Base-by-base conservation (phyloP, 2,329 filamentous ascomycete species). In the Grosmannia serpens region DNA sequence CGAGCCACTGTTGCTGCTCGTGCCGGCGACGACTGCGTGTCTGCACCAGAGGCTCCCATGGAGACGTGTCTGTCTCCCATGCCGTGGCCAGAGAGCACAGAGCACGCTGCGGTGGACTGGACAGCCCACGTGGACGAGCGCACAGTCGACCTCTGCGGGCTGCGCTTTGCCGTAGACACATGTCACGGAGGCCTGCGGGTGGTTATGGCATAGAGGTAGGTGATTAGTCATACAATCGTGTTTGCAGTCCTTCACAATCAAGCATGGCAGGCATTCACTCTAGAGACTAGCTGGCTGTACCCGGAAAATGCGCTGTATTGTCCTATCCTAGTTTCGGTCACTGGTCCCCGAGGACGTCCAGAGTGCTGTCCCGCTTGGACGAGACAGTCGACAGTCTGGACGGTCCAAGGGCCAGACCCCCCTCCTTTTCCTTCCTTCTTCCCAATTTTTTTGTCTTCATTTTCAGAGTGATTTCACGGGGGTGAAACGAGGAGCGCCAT, bases 81-180 rank as follows among this genome's bases (percentile, higher is more conserved):
- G 20, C 44, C 44, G 7, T 46, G 44, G 44, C 44, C 44, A 24
- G 44, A 10, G 22, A 46, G 35, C 35, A 13, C 33, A 7, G 41
- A 24, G 41, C 41, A 24, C 41, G 20, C 41, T 11, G 41, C 20
- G 29, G 4, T 6, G 24, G n/a, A 53, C 2, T n/a, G 17, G 9
- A 29, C 17, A 6, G 13, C 31, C 20, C 54, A 56, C 29, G 6
- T 44, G 1, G 9, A 31, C n/a, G 24, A 35, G 17, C 44, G 26
- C 2, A n/a, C 31, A 2, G 52, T 56, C n/a, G 47, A 49, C 3
- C 3, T 58, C 8, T 27, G 35, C 27, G 59, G 59, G n/a, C 56
- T 60, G 24, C 53, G 38, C 6, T 58, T 60, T 51, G 51, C 38
- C n/a, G 56, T 60, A 15, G 59, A 60, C 49, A 22, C 33, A 4